A percentile compares a stretch with the other conserved stretches of the same genome.
Conservation (phyloP, 2,329 filamentous ascomycete genomes). For the Pseudopyricularia javanii region DNA sequence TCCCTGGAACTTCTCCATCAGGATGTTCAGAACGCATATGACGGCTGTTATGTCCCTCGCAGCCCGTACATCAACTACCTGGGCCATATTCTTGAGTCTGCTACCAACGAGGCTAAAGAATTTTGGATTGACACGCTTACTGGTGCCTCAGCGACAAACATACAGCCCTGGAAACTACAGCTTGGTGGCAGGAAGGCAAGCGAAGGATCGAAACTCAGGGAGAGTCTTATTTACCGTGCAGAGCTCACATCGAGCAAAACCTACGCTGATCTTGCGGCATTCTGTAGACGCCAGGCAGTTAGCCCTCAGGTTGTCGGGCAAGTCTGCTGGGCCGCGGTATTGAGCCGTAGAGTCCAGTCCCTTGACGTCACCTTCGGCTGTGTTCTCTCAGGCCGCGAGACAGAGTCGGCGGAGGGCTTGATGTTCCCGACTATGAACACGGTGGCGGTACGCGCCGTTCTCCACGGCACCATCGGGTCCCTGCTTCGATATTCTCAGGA, state of each 20-base stretch:
- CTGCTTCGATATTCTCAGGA: slow-evolving; percentile 66
- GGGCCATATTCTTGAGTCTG: slow-evolving; percentile 33
- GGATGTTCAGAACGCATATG: slow-evolving; percentile 57
- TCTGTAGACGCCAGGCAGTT: slow-evolving; percentile 56
- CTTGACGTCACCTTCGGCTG: slow-evolving; percentile 75
- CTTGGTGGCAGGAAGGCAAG: background rate
- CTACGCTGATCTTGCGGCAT: slow-evolving; percentile 29
- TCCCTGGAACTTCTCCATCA: slow-evolving; percentile 64
- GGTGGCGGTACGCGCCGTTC: slow-evolving; percentile 56
- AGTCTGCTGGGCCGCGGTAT: slow-evolving; percentile 60
- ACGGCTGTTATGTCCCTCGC: slow-evolving; percentile 24
- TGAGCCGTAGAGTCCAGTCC: slow-evolving; percentile 48
- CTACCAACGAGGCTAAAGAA: slow-evolving; percentile 24
- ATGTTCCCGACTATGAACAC: slow-evolving; percentile 93
- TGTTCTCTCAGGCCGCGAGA: slow-evolving; percentile 75
- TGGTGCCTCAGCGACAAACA: slow-evolving; percentile 25
- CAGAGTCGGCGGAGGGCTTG: slow-evolving; percentile 51
- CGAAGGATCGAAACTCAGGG: background rate
- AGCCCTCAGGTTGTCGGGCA: slow-evolving; percentile 68
- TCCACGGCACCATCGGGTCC: slow-evolving; percentile 54
- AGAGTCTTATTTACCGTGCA: slow-evolving; percentile 19
- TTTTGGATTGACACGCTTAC: slow-evolving; percentile 67
- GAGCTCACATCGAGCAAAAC: slow-evolving; percentile 32
- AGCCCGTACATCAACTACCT: slow-evolving; percentile 41
- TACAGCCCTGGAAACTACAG: slow-evolving; percentile 18